A percentile compares a stretch with the other conserved stretches of the same genome.
These are phyloP conservation scores for Fusarium foetens DNA, from an alignment of 2,329 filamentous ascomycete species.

Conservation along the genomic window DNA sequence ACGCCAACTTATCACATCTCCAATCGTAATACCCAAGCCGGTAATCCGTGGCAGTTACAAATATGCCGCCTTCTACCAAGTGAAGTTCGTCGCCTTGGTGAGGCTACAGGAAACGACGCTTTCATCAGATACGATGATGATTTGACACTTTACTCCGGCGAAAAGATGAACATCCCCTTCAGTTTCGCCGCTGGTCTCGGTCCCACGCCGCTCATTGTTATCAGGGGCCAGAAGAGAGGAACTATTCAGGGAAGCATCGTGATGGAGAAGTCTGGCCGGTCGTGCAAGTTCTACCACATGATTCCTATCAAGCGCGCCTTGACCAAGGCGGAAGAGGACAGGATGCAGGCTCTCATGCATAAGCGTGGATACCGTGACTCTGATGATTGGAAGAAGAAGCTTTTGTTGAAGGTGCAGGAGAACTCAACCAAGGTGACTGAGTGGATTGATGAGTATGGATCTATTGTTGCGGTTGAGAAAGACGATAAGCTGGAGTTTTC, in stretches of 20 bases:
- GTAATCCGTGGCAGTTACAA: background rate
- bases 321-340: background rate
- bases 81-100: background rate
- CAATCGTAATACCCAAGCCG: background rate
- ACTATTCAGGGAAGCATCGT: background rate
- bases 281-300: background rate
- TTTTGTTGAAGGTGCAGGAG: background rate
- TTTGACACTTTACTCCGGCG: background rate
- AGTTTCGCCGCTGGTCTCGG: background rate
- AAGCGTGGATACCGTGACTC: background rate
- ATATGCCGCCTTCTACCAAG: background rate
- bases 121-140: background rate
- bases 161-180: background rate
- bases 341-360: background rate
- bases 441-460: background rate
- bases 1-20: background rate
- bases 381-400: background rate
- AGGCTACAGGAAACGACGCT: background rate
- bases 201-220: background rate
- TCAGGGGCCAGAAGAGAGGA: background rate
- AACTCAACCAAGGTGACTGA: rapidly evolving
- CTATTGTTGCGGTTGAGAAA: background rate
- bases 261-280: background rate
- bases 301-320: background rate
- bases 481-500: background rate